Base-by-base conservation (phyloP, 129 eudicot species). In the Pulicaria dysenterica region DNA sequence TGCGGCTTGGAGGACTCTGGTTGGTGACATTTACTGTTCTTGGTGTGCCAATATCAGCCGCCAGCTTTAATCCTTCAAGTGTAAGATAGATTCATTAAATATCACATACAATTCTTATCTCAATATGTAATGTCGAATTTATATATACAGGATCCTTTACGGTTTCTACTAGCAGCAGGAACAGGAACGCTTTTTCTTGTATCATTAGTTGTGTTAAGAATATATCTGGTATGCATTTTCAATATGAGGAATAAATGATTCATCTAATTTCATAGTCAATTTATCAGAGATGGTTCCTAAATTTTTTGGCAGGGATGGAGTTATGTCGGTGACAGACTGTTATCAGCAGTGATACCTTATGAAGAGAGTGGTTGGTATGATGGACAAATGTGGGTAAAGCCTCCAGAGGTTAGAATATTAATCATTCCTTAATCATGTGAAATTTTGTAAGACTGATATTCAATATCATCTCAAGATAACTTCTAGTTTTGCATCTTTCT, bases 301-400 rank as follows among this genome's bases (percentile, higher is more conserved):
- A 15, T 70, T 74, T 41, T 3, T 31, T 41, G 43, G 66, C 75
- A 94, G 98, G 98, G 98, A 75, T 94, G 98, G 98, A 94, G 98
- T 71, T 94, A 87, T 55, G 98, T 94, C 5, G 98, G 98, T 43
- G 98, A 94, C 64, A 79, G 98, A 79, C 88, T 94, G 66, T 71
- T 94, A 73, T 94, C 98, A 34, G 98, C 98, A 34, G 98, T 94
- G 45, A 81, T 94, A 67, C 98, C 98, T 12, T 94, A 94, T 70
- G 98, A 94, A 86, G 98, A 94, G 83, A 87, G 83, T 58, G 98
- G 98, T 66, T 94, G 98, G 98, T 94, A 94, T 70, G 98, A 94
- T 73, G 98, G 98, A 55, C 98, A 94, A 85, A 94, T 94, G 98
- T 94, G 98, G 98, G 98, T 94, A 24, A 94, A 94, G 78, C 98